Conservation (phyloP, 2,329 filamentous ascomycete genomes). For the Trichophyton mentagrophytes region DNA sequence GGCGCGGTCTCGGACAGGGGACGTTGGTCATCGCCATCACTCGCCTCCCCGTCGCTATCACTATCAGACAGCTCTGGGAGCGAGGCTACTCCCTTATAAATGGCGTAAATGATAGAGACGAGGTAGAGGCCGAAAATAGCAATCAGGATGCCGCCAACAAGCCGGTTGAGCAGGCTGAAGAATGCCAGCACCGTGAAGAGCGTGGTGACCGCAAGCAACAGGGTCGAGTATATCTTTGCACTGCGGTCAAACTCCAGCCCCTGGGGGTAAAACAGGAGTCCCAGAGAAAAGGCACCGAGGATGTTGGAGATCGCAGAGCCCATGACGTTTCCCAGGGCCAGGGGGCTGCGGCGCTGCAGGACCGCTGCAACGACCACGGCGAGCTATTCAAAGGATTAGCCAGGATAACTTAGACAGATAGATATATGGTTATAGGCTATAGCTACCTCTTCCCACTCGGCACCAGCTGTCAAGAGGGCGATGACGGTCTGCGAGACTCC, state of each 20-base stretch:
- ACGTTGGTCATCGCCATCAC: constrained; percentile 18
- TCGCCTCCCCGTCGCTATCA: constrained; percentile 28
- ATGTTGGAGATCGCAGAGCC: constrained; percentile 46
- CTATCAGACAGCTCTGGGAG: constrained; percentile 33
- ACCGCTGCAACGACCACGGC: constrained; percentile 38
- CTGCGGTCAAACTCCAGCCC: background rate
- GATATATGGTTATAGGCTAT: too few species aligned
- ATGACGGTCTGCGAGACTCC: constrained; percentile 38
- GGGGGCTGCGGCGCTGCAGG: constrained; percentile 33
- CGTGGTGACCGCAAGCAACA: constrained; percentile 34
- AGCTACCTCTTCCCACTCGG: constrained; percentile 36
- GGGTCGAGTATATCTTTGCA: background rate
- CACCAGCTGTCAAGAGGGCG: constrained; percentile 41
- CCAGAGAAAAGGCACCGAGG: constrained; percentile 43
- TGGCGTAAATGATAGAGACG: constrained; percentile 33
- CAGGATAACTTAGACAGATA: background rate
- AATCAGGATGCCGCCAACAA: constrained; percentile 31
- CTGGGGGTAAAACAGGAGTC: constrained; percentile 26
- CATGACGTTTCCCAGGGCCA: constrained; percentile 44
- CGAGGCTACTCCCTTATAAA: constrained; percentile 32
- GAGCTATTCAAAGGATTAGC: background rate
- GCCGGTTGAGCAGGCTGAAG: constrained; percentile 23
- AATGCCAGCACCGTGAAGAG: constrained; percentile 27
- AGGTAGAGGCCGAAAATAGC: constrained; percentile 35
- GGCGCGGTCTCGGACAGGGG: background rate